Evolutionary conservation across 768 basidiomycete genomes (phyloP), one percentile per base, ranked within the genome.

Genomic region (Tylopilus subfusipes): DNA sequence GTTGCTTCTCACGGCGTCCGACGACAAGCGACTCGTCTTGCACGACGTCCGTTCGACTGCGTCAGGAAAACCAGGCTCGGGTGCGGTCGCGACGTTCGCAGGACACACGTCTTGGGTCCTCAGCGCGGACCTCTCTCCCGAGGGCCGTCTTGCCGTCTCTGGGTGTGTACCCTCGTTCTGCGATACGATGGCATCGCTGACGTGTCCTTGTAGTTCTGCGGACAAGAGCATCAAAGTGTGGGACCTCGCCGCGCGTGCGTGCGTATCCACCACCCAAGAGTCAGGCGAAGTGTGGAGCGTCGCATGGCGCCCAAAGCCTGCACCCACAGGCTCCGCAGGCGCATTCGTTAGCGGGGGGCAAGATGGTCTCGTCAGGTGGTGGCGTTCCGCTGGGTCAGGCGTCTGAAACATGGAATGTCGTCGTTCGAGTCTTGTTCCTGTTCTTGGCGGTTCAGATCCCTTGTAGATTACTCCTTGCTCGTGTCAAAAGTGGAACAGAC

Each of bases 71-170:
- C 74, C 76, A 42, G 86, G 91, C 6, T 80, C 81, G 19, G 87
- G 89, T 38, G 86, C 87, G 2, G 91, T 95, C 19, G 91, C 94
- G 14, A 85, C 91, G 11, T 76, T 98, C 59, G 81, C 83, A 6
- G 94, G 94, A 0, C 94, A 98, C 68, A 81, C 90, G 0, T 94
- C 93, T 11, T 96, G 95, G 93, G 90, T 93, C 2, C 78, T 98
- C 34, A 86, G 84, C 63, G 76, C 84, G 8, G 88, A 91, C 63
- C 82, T 94, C 39, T 88, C 90, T 27, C 89, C 86, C 11, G 93
- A 95, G 67, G 84, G 84, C 9, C 80, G 84, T 47, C 78, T 93
- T 19, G 88, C 84, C 14, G 77, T 90, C 18, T 92, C 90, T 52
- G 92, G 93, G 90, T 92, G 68, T 54, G 79, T 72, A 10, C 36